Base-by-base conservation (phyloP, 352 stramenopile genomes). In the Phytophthora tubulina region DNA sequence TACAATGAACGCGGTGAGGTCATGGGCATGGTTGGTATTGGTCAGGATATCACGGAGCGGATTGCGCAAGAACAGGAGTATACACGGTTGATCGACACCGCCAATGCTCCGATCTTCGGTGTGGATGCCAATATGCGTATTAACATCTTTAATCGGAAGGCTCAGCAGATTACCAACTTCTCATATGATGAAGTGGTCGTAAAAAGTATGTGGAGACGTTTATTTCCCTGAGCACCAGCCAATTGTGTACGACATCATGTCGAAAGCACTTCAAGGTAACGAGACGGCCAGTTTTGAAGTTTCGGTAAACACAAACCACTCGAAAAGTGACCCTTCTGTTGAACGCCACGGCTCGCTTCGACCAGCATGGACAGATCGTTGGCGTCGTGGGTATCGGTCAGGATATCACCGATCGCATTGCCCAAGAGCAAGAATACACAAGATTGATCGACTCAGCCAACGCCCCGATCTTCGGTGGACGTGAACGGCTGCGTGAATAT, bases 91-190 rank as follows among this genome's bases (percentile, higher is more conserved):
- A 88, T 93, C 39, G 84, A 93, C 35, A 89, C 73, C 7, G 84
- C 86, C 0, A 96, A 97, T 48, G 85, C 88, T 4, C 87, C 90
- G n/a, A 96, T 96, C 30, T 95, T 97, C 48, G 91, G 89, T 30
- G 84, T 96, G 6, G 86, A 96, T 56, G 52, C 64, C 17, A 46
- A 67, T 63, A 78, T 85, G 8, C 46, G 58, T 3, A 79, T 90
- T 4, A 89, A 90, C 17, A 88, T 89, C 27, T 88, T 81, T 71
- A 45, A 45, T 6, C 39, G 39, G 13, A 45, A 88, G 90, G 56
- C 61, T 92, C 81, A n/a, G 85, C 89, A 88, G 21, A 86, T 91
- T 42, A 96, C 86, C 3, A 89, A 94, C 48, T 97, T 92, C 53
- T 79, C 74, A 3, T 84, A 75, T 36, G 68, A 92, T 33, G 90